Base-by-base conservation (phyloP, 305 asterid genomes). In the Petunia hybrid region DNA sequence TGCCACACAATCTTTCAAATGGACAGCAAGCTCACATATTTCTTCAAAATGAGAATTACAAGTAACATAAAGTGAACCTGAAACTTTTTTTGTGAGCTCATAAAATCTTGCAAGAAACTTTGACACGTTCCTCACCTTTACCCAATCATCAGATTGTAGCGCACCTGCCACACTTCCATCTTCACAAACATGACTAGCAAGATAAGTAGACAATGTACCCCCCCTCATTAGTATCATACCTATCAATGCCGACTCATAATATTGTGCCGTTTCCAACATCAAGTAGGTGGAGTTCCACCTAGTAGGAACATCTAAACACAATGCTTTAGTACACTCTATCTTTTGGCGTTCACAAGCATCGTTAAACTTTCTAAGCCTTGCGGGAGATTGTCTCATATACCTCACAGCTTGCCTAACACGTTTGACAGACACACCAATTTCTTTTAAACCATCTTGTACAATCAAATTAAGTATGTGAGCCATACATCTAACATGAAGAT, bases 391-490 rank as follows among this genome's bases (percentile, higher is more conserved):
- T 41, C 46, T 2, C n/a, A 62, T 12, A 78, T 8, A 78, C 43
- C 14, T 62, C 5, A 78, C 73, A 9, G 8, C 59, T 6, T 62
- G 9, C 13, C 81, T 56, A 43, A 62, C 35, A n/a, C 4, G 5
- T 8, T 3, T 13, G 4, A 78, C 5, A 41, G 70, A 57, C 36
- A 35, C n/a, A 68, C 31, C 56, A n/a, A 10, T 8, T 9, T 57
- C 45, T 39, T 56, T 69, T 45, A 84, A 55, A 35, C 76, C 73
- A 22, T 69, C 77, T 5, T 69, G 36, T 3, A 64, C 80, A 73
- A 79, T 60, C 8, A 78, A 42, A 48, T 81, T 62, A 4, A 73
- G 55, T 3, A 82, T 77, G 53, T 79, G 82, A 13, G 59, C 56
- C 73, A 46, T 56, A 69, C 63, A 74, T 14, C 66, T 77, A 40